These are phyloP conservation scores for Usnea hakonensis DNA, from an alignment of 495 filamentous ascomycete genomes.

Conservation along the genomic window DNA sequence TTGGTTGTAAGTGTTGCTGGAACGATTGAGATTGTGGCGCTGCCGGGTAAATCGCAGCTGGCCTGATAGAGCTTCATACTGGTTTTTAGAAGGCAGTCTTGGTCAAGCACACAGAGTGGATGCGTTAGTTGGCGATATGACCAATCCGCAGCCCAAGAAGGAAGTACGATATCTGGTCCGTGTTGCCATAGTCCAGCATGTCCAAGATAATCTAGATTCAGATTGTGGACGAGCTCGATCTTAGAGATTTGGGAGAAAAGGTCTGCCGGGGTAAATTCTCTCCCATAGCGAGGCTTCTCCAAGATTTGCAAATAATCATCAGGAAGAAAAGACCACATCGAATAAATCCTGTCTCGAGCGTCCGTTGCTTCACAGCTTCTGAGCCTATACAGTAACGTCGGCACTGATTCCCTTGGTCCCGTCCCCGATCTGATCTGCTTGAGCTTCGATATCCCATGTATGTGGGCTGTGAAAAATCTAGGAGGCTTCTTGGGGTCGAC, in stretches of 20 bases:
- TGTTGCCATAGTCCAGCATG: background rate
- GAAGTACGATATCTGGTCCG: background rate
- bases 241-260: background rate
- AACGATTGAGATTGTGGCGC: background rate
- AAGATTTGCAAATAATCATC: background rate
- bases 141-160: constrained; percentile 1
- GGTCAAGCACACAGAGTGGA: background rate
- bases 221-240: background rate
- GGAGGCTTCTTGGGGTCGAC: background rate
- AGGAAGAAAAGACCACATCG: background rate
- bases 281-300: background rate
- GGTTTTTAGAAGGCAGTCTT: background rate
- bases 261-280: background rate
- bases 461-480: constrained; percentile 3
- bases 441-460: background rate
- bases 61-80: background rate
- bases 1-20: background rate
- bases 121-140: background rate
- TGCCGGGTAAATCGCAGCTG: too few species aligned
- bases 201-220: background rate
- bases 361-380: constrained; percentile 8
- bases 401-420: background rate
- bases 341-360: background rate
- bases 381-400: background rate
- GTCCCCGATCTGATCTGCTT: background rate